Percentiles rank a stretch among this genome's conserved stretches.
Evolutionary conservation across 306 rosid genomes (phyloP).

Genomic region (Medicago lupulina): DNA sequence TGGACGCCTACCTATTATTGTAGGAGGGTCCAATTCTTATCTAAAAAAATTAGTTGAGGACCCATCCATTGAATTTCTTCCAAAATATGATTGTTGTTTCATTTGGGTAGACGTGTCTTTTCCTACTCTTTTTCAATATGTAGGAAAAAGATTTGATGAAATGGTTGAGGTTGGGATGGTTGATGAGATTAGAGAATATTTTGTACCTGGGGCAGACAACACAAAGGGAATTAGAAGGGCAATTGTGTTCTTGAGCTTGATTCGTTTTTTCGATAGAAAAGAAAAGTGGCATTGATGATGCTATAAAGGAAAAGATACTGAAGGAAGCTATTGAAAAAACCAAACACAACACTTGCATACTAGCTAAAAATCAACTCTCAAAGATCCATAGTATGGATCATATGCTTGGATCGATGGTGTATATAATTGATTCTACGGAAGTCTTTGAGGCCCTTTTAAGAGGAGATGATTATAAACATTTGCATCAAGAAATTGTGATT

Average conservation of each 20-base stretch:
- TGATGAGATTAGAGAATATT: slow-evolving; percentile 33
- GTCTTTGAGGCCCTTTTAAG: slow-evolving; percentile 37
- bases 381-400: slow-evolving; percentile 10
- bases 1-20: slow-evolving; percentile 45
- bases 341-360: slow-evolving; percentile 31
- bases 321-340: background rate
- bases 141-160: slow-evolving; percentile 37
- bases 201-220: slow-evolving; percentile 18
- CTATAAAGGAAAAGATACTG: background rate
- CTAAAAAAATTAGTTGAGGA: slow-evolving; percentile 14
- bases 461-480: background rate
- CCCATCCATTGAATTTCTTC: background rate
- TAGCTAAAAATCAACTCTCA: slow-evolving; percentile 8
- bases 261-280: slow-evolving; percentile 29
- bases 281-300: background rate
- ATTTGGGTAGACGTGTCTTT: slow-evolving; percentile 39
- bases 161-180: slow-evolving; percentile 41
- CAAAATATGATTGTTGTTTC: slow-evolving; percentile 45
- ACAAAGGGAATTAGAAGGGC: slow-evolving; percentile 44
- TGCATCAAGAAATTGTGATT: slow-evolving; percentile 32
- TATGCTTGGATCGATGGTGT: slow-evolving; percentile 38
- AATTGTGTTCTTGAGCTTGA: slow-evolving; percentile 44
- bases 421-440: slow-evolving; percentile 39
- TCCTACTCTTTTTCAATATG: slow-evolving; percentile 15
- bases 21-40: slow-evolving; percentile 50